Evolutionary conservation across 1,284 basidiomycete genomes (phyloP), one percentile per base, ranked within the genome.

Genomic region (Tylopilus orsonianus): DNA sequence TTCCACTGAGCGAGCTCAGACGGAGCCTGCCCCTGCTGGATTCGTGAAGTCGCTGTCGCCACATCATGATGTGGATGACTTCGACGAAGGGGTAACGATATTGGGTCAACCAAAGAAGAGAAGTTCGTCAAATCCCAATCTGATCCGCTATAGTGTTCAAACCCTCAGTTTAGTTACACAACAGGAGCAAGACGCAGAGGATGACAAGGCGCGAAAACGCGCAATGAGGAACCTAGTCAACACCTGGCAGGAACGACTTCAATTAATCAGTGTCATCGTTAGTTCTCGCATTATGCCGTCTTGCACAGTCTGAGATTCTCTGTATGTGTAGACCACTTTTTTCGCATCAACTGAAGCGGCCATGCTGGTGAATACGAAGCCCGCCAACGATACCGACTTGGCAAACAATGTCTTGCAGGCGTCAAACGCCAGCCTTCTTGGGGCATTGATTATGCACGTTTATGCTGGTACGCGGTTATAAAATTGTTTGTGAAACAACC

Each of bases 171-270:
- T 46, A 79, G 75, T 59, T 45, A 76, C 75, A 2, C 78, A 81
- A 53, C 60, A 66, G 35, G 72, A 78, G 2, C 75, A 79, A 57
- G 70, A 81, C 52, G 56, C 66, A 16, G 66, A 57, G 32, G 79
- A 81, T 43, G 74, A 75, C 10, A 63, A 71, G 44, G 71, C 68
- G 12, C 69, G 71, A 29, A 67, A 67, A 53, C 68, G 72, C 42
- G 78, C 77, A 4, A 65, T 75, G 64, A 72, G 64, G 52, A 74
- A 77, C 35, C 70, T 81, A 0, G 71, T 80, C 13, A 72, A 76
- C 57, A 77, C 78, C 4, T 83, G 81, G 81, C 75, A 79, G 71
- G 81, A 82, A 49, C 66, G 79, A 19, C 65, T 81, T 48, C 79
- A 80, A 61, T 62, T 81, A 9, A 81, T 83, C 58, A 77, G 72